Conservation (phyloP, 768 basidiomycete species). For the Mycena alexandri region DNA sequence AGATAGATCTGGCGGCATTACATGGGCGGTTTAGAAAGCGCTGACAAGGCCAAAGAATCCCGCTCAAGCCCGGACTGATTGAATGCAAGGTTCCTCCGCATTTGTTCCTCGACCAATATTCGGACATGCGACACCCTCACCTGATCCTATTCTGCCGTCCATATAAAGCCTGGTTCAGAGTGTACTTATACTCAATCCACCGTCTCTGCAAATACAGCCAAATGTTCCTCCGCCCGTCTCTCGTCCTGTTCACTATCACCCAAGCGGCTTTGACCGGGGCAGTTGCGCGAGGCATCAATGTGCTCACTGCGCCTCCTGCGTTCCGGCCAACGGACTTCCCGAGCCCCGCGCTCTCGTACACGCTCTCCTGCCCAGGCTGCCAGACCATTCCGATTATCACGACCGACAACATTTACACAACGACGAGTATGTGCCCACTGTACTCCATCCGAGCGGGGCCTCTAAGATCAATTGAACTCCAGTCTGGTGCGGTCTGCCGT, state of each 20-base stretch:
- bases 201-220: constrained; percentile 10
- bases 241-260: constrained; percentile 11
- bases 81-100: constrained; percentile 15
- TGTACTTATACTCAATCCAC: constrained; percentile 11
- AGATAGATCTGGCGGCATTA: too few relatives aligned
- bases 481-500: constrained; percentile 11
- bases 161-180: constrained; percentile 3
- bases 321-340: constrained; percentile 9
- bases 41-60: constrained; percentile 11
- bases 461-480: background rate
- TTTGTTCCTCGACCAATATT: constrained; percentile 9
- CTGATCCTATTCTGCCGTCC: constrained; percentile 17
- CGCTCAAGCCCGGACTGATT: constrained; percentile 12
- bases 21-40: too few relatives aligned
- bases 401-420: too few relatives aligned
- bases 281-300: constrained; percentile 8
- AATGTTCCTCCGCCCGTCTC: constrained; percentile 15
- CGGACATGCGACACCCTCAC: constrained; percentile 11
- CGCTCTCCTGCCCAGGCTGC: too few relatives aligned
- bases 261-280: constrained; percentile 14
- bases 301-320: constrained; percentile 13
- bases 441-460: background rate
- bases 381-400: too few relatives aligned
- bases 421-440: too few relatives aligned
- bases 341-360: background rate